phyloP scores from a whole-genome alignment of 768 basidiomycete genomes.

The Kwoniella heveanensis region DNA sequence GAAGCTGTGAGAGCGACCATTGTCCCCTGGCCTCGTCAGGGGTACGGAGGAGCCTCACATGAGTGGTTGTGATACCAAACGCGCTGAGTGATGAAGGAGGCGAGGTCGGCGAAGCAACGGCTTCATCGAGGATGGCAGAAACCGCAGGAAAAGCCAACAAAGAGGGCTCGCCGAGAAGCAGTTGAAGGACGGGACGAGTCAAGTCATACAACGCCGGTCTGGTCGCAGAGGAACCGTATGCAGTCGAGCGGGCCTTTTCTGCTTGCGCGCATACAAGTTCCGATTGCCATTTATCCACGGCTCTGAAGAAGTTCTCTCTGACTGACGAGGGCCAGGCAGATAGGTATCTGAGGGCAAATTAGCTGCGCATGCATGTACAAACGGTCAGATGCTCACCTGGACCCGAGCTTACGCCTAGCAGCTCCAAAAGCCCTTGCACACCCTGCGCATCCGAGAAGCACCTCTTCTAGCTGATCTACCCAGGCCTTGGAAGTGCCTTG shows the following conservation, averaged over 20 bases:
- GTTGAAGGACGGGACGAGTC: slow-evolving; percentile 34
- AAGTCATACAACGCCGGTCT: slow-evolving; percentile 26
- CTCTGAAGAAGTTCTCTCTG: slow-evolving; percentile 64
- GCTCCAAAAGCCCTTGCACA: slow-evolving; percentile 72
- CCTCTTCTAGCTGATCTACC: slow-evolving; percentile 63
- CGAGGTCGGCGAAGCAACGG: slow-evolving; percentile 3
- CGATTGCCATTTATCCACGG: slow-evolving; percentile 71
- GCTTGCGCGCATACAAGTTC: slow-evolving; percentile 62
- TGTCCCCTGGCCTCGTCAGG: slow-evolving; percentile 6
- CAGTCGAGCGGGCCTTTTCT: slow-evolving; percentile 46
- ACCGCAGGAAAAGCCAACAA: slow-evolving; percentile 28
- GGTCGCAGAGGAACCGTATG: slow-evolving; percentile 53
- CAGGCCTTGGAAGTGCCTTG: slow-evolving; percentile 65
- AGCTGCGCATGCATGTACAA: slow-evolving; percentile 14
- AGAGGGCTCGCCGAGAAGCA: slow-evolving; percentile 41
- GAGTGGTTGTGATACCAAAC: slow-evolving; percentile 26
- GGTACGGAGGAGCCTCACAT: slow-evolving; percentile 31
- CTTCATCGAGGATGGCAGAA: slow-evolving; percentile 23
- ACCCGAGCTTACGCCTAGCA: slow-evolving; percentile 66
- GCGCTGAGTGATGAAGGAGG: slow-evolving; percentile 4
- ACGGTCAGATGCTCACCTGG: slow-evolving; percentile 63
- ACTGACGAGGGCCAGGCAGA: slow-evolving; percentile 64
- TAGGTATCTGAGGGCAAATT: slow-evolving; percentile 66
- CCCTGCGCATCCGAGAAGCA: slow-evolving; percentile 66
- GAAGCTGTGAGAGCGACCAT: slow-evolving; percentile 39